Base-by-base conservation (phyloP, 768 basidiomycete species). In the Pulveroboletus sp. region DNA sequence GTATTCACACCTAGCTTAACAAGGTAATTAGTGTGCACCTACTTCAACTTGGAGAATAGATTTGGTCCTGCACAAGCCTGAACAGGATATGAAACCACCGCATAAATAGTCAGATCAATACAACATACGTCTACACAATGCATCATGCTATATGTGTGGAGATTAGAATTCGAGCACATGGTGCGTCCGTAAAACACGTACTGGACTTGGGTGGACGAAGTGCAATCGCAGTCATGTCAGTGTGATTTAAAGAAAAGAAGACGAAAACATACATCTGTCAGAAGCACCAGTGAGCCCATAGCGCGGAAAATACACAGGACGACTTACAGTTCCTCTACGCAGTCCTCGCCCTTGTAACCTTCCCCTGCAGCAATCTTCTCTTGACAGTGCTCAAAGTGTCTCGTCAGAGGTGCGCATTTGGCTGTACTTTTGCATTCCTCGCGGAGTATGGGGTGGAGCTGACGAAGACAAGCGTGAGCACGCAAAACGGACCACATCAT, bases 301-400 rank as follows among this genome's bases (percentile, higher is more conserved):
- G 47, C 13, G 43, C 5, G 34, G 29, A 34, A 24, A 9, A 40
- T 11, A 42, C 13, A 32, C n/a, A 26, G 4, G 4, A 30, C 41
- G n/a, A 79, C 85, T 68, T 59, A 89, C 87, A 92, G 67, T 77
- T 92, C 91, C 71, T 93, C 89, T 31, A 93, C 86, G 63, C 92
- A 95, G 65, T 94, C 92, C 75, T 95, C 93, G 55, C 83, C 83
- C 66, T 89, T 85, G 80, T 79, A 91, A 32, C 91, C 93, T 61
- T 93, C 64, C 23, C 93, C 93, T 26, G 74, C 76, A 51, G 81
- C 70, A 40, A 96, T 84, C 72, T 91, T 93, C 69, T 93, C 88
- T 65, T 89, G 80, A 69, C 93, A 95, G 63, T 93, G 89, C 51
- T 86, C 79, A 68, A 94, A 95, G 73, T 95, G 93, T 62, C 86